Base-by-base conservation (phyloP, 495 filamentous ascomycete species). In the Aspergillus sparsus region DNA sequence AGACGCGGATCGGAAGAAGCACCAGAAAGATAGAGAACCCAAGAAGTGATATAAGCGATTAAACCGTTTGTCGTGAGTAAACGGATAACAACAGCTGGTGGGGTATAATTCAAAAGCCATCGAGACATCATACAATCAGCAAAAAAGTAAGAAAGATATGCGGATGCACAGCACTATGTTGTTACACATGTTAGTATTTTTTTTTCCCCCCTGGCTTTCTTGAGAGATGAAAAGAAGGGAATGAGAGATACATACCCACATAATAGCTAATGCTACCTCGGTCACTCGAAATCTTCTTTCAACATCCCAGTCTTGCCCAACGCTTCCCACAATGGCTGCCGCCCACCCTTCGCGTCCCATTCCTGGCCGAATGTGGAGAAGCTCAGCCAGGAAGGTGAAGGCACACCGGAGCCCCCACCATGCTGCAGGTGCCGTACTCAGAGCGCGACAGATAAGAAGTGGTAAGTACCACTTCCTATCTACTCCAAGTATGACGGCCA, bases 51-150 rank as follows among this genome's bases (percentile, higher is more conserved):
- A 71, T 91, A 93, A 55, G 88, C 88, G 68, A 93, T 92, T 56
- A 90, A 78, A 32, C 86, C 84, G 64, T 88, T 89, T 53, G 89
- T 90, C 45, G 90, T 89, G 36, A 92, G 79, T 36, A 96, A 87
- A 52, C 91, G 89, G 57, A 96, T 87, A 62, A 93, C 82, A 49
- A 92, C 92, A 49, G 89, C 91, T 61, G 79, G 88, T 12, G 91
- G 90, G 42, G 90, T 93, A 79, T 94, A 96, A 71, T 91, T 88
- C 57, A 96, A 76, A 68, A 96, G 88, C 89, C 91, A 94, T 70
- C 91, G 86, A 62, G 88, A 92, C 91, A 96, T 96, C 68, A 94
- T 86, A 74, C 89, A 91, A 75, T 96, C 90, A 60, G 89, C 92
- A 74, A 94, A 93, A 75, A 92, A 89, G 73, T 92, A 94, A 57